Evolutionary conservation across 108 stramenopile genomes (phyloP), one percentile per base, ranked within the genome.

Genomic region (Cylindrotheca fusiformis): DNA sequence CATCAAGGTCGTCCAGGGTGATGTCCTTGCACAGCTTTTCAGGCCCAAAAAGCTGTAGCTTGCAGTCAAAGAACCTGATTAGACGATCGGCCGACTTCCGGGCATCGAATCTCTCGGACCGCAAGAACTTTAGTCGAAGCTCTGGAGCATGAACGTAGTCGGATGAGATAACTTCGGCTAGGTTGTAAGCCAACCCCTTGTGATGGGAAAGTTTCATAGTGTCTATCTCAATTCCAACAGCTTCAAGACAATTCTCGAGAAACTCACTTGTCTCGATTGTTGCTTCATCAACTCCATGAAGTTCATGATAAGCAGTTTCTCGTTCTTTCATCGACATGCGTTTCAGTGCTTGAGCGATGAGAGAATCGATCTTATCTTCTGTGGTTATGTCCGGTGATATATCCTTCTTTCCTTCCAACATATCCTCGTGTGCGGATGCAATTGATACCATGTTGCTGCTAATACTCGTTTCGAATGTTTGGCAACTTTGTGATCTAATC

Each of bases 11-110:
- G n/a, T 60, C 23, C 0, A 61, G 14, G 19, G 58, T 53, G 29
- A 60, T 45, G 8, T 48, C 19, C 20, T 32, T 52, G 14, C 32
- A 53, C 26, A 60, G 32, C 25, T 28, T 48, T 10, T 69, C 36
- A 10, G 23, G 10, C 0, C 68, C 68, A 54, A 69, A 69, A 8
- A 69, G 24, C 22, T 69, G 23, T 17, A 41, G 22, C 32, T 69
- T 69, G 17, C 27, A 48, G 12, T 69, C 68, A 53, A 60, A 69
- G 41, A 31, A 58, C 1, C 56, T 27, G 6, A 58, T 12, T 2
- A 67, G 33, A 3, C 57, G 30, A 0, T 30, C 29, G 0, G 47
- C 47, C 10, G 67, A 48, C 21, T 31, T 26, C 3, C 3, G 2
- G 2, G 27, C 21, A 59, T 59, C 58, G 29, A 55, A 55, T 6